phyloP scores from a whole-genome alignment of 345 rosid genomes.

The Eucalyptus erythrocorys region DNA sequence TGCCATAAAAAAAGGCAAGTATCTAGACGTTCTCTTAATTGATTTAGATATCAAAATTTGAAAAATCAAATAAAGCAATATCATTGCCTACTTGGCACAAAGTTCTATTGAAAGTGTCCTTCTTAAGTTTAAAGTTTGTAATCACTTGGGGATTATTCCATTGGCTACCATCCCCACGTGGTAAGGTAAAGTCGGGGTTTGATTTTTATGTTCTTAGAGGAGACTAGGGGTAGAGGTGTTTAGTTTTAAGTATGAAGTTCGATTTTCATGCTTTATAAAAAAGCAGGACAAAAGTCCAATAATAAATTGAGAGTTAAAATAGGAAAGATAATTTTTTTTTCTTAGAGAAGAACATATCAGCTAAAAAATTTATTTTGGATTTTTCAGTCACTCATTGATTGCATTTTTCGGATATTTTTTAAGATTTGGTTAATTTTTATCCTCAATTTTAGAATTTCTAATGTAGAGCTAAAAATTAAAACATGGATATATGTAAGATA shows the following conservation, averaged over 20 bases:
- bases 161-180: fast-evolving
- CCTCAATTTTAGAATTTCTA: background rate
- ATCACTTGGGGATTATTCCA: fast-evolving
- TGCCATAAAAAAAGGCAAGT: background rate
- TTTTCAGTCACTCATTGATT: background rate
- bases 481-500: background rate
- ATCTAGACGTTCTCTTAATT: background rate
- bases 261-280: fast-evolving
- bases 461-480: background rate
- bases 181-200: fast-evolving
- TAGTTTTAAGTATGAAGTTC: fast-evolving
- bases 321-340: fast-evolving
- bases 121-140: fast-evolving
- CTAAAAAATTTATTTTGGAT: background rate
- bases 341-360: background rate
- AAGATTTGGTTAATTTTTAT: background rate
- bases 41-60: background rate
- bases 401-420: background rate
- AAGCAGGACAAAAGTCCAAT: fast-evolving
- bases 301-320: too few relatives aligned
- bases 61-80: background rate
- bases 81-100: background rate
- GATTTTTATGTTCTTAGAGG: fast-evolving
- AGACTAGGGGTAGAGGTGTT: fast-evolving
- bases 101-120: background rate